phyloP scores from a whole-genome alignment of 441 rosid genomes.

The Croton setiger region DNA sequence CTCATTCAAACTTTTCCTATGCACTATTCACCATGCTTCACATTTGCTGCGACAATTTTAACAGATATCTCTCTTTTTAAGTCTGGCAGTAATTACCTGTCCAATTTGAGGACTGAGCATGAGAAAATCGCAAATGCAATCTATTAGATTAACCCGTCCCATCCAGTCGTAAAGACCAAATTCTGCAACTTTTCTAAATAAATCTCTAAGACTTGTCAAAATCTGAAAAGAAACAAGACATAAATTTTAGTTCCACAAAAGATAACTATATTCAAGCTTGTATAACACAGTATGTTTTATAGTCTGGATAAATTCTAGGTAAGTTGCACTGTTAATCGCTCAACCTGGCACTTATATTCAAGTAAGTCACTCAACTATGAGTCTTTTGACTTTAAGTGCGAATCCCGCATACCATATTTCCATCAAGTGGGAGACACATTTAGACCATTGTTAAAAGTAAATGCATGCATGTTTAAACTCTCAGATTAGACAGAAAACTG shows the following conservation, averaged over 20 bases:
- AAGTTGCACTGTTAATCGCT: neutral
- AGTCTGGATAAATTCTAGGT: neutral
- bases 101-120: constrained; percentile 75
- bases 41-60: neutral
- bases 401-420: neutral
- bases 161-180: constrained; percentile 79
- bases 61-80: neutral
- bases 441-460: neutral
- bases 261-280: neutral
- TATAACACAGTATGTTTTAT: neutral
- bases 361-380: neutral
- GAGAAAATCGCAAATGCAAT: constrained; percentile 72
- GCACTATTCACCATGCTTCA: neutral
- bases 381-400: too few relatives aligned
- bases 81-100: constrained; percentile 54
- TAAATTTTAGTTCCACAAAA: constrained; percentile 9
- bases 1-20: constrained; percentile 1
- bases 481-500: neutral
- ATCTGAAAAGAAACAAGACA: constrained; percentile 44
- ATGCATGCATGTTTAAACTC: neutral
- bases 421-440: neutral
- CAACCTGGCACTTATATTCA: neutral
- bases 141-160: constrained; percentile 80
- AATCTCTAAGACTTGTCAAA: constrained; percentile 53
- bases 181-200: constrained; percentile 69